Base-by-base conservation (phyloP, 306 rosid genomes). In the Geum urbanum region DNA sequence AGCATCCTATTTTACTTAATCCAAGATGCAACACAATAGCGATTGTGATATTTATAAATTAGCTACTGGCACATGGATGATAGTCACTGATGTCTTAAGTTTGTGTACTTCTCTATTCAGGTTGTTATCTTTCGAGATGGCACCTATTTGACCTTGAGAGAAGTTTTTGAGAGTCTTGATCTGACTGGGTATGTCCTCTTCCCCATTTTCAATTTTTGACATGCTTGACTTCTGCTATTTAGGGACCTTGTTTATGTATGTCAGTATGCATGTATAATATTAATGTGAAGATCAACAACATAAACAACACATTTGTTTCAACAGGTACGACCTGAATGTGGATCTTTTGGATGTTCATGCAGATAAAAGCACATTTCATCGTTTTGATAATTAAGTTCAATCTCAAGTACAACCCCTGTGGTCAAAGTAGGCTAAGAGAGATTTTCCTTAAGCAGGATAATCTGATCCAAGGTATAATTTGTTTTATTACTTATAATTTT, bases 301-400 rank as follows among this genome's bases (percentile, higher is more conserved):
- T 84, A 72, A 75, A 77, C 48, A 74, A 77, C 62, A 64, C 56
- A 47, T 76, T 64, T 84, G 58, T 74, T 50, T 67, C 79, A 32
- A 78, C 92, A 95, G 99, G 81, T 83, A 95, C 50, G 99, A 95
- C 83, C 92, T 95, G 75, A 95, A 95, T 82, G 99, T 95, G 73
- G 97, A 95, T 86, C 99, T 95, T 84, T 83, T 95, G 85, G 99
- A 95, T 72, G 99, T 95, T 83, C 99, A 95, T 40, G 99, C 99
- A 50, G 99, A 95, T 92, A 95, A 95, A 88, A 95, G 97, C 79
- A 95, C 99, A 54, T 95, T 95, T 85, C 99, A 95, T 81, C 97
- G 99, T 40, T 95, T 95, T 80, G 99, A 95, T 78, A 95, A n/a
- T n/a, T n/a, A n/a, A 95, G 79, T 95, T 95, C 78, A 95, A 95